Conservation (phyloP, 2,329 filamentous ascomycete genomes). For the Clonostachys solani region DNA sequence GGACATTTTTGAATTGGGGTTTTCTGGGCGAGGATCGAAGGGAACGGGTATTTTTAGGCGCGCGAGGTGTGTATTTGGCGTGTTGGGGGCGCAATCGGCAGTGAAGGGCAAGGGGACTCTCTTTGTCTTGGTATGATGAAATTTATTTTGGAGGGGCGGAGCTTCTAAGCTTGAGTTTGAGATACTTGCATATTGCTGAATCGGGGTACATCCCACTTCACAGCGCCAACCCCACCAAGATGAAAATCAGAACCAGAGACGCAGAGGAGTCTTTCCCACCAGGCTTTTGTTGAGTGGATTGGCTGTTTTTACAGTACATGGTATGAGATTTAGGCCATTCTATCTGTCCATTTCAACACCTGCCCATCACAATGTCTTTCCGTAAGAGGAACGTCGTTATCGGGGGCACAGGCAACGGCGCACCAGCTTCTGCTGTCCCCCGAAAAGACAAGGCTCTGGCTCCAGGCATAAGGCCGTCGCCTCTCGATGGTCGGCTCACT, state of each 20-base stretch:
- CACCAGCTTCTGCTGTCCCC: too few species aligned
- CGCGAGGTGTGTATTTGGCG: not conserved
- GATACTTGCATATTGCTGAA: too few species aligned
- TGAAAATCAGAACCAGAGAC: not conserved
- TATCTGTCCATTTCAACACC: too few species aligned
- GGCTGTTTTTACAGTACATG: too few species aligned
- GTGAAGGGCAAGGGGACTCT: too few species aligned
- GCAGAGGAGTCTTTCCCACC: too few species aligned
- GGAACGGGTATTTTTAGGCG: not conserved
- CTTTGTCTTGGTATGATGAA: not conserved
- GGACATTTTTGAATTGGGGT: conserved; percentile 26
- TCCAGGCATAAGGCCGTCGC: conserved; percentile 70
- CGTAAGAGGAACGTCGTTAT: conserved; percentile 53
- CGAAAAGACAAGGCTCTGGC: conserved; percentile 29
- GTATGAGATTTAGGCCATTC: too few species aligned
- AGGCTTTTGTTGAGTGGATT: too few species aligned
- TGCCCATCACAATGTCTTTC: conserved; percentile 43
- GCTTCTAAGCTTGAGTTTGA: too few species aligned
- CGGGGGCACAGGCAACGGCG: conserved; percentile 7
- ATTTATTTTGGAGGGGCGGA: not conserved
- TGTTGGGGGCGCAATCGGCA: too few species aligned
- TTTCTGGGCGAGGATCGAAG: not conserved
- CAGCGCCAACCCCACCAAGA: not conserved
- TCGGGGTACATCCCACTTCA: not conserved
- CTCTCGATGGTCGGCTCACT: conserved; percentile 79